Evolutionary conservation across 1,284 basidiomycete species (phyloP).

Genomic region (Rhodotorula sp.): DNA sequence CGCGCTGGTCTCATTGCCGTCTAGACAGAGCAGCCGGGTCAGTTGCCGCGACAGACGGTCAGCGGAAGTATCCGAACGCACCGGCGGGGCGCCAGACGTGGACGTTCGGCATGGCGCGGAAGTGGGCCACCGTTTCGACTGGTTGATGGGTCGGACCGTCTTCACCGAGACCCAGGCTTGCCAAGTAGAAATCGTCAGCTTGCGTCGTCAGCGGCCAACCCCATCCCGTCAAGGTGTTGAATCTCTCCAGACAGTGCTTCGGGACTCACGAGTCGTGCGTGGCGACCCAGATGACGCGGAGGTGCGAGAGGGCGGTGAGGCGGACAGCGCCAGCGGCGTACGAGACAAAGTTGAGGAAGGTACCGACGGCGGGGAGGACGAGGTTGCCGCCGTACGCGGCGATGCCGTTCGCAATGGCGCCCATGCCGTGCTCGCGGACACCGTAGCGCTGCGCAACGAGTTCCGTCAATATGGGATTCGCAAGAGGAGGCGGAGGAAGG

Average conservation of each 20-base stretch:
- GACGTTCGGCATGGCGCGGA: constrained; percentile 82
- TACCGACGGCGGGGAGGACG: constrained; percentile 45
- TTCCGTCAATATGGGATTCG: background rate
- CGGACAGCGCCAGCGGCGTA: constrained; percentile 86
- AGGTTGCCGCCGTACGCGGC: constrained; percentile 46
- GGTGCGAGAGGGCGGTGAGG: constrained; percentile 80
- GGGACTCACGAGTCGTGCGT: constrained; percentile 53
- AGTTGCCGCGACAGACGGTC: too few species aligned
- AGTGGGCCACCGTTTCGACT: constrained; percentile 57
- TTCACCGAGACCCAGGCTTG: constrained; percentile 58
- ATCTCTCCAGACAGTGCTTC: background rate
- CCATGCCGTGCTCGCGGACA: constrained; percentile 97
- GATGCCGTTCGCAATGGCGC: constrained; percentile 70
- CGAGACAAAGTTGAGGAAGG: constrained; percentile 78
- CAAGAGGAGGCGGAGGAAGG: background rate
- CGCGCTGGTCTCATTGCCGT: too few species aligned
- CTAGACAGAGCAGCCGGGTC: too few species aligned
- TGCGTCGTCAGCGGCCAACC: too few species aligned
- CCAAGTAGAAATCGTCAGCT: background rate
- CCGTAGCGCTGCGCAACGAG: constrained; percentile 60
- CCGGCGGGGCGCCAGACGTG: constrained; percentile 40
- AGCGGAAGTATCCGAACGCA: too few species aligned
- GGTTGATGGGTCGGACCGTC: constrained; percentile 97
- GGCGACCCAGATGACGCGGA: constrained; percentile 90
- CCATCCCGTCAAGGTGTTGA: too few species aligned